Evolutionary conservation across 106 monocot species (phyloP), one percentile per base, ranked within the genome.

Genomic region (Platanthera zijinensis): DNA sequence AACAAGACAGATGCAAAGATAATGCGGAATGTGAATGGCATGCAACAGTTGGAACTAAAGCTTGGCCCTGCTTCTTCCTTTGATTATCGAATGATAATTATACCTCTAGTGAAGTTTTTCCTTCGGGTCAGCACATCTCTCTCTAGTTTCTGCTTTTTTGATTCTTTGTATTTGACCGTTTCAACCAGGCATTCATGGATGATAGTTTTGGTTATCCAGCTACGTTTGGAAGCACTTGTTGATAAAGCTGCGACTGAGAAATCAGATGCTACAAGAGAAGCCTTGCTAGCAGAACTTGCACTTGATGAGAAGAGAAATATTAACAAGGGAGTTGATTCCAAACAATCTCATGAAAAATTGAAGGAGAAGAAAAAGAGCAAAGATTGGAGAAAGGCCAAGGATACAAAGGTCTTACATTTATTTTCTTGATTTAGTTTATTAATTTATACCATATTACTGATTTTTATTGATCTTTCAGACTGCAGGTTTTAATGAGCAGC

Each of bases 201-300:
- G 39, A 39, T 39, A 39, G 39, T 17, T 64, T 78, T 30, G 52
- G 51, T 52, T 47, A 80, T 64, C 48, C 79, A 96, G 96, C 17
- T 79, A 13, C 82, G 69, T 73, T 84, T 96, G 84, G 96, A 96
- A 77, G 85, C 84, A 69, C 82, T 96, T 48, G 93, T 93, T 47
- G 93, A 96, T 70, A 96, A 93, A 83, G 96, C 93, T 87, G 96
- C 96, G 12, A 77, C 72, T 14, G 93, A 91, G 80, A 96, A 85
- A 74, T 93, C 96, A 83, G 90, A 93, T 77, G 93, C 96, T 76
- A 93, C 93, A 70, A 85, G 87, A 68, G 90, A 93, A 86, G 96
- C 96, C 73, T 89, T 96, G 76, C 73, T 96, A 48, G 96, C 89
- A 47, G 94, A 94, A 77, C 91, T 94, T 77, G 94, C 89, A 25